Evolutionary conservation across 1,284 basidiomycete genomes (phyloP), one percentile per base, ranked within the genome.

Genomic region (Phenoliferia sp.): DNA sequence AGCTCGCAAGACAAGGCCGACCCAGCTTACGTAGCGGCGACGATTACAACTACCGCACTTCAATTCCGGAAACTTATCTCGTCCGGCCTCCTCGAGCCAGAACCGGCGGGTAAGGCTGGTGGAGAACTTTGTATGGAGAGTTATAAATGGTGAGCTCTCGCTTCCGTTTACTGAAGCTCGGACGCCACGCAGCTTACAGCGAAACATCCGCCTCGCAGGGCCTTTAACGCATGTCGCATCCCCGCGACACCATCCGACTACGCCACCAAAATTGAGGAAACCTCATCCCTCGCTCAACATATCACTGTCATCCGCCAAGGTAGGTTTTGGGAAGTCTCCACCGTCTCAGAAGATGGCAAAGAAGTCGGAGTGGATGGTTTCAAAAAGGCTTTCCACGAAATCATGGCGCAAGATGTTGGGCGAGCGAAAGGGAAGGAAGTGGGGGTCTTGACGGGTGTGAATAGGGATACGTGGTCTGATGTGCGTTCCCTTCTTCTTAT

Each of bases 211-310:
- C 15, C 15, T 39, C 22, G 4, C 44, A 73, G 92, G 92, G 92
- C 94, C 88, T 94, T 94, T 75, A 92, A 94, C 79, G 90, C 90
- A 75, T 90, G 86, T 74, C 89, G 92, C 63, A 82, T 94, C 44
- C 92, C 92, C 2, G 88, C 89, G 2, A 81, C 85, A 56, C 86
- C 86, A 0, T 79, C 87, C 1, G 92, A 94, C 78, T 92, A 89
- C 85, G 87, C 88, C 64, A 81, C 88, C 61, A 86, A 88, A 48
- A 85, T 88, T 68, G 85, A 87, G 0, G 83, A 85, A 72, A 80
- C 82, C 50, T 85, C 84, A n/a, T 85, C 87, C 63, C 76, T 77
- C 12, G 88, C 89, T n/a, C 83, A 88, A 1, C 89, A 93, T 76
- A 84, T 94, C 68, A 81, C 92, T 58, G 88, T 91, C 16, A 82